Conservation (phyloP, 2,329 filamentous ascomycete genomes). For the Botrytis fabae region DNA sequence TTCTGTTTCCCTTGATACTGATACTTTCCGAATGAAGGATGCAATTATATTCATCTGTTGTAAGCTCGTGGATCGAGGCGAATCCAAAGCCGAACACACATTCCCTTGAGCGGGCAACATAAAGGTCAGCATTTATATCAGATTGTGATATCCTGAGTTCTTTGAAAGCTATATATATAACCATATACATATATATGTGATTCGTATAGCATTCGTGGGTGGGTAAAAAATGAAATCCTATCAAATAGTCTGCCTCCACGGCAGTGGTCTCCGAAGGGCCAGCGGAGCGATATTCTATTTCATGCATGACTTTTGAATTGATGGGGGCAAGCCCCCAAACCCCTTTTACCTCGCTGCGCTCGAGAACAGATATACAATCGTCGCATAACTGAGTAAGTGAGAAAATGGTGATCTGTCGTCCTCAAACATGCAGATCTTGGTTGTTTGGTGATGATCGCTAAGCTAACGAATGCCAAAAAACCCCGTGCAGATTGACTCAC, state of each 20-base stretch:
- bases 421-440: neutral
- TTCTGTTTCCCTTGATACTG: neutral
- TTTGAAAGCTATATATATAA: neutral
- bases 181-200: neutral
- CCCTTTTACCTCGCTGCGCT: neutral
- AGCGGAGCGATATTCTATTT: neutral
- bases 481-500: neutral
- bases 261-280: neutral
- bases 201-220: neutral
- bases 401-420: neutral
- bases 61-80: too few species aligned
- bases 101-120: neutral
- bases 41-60: neutral
- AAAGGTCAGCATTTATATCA: neutral
- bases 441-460: neutral
- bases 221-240: neutral
- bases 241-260: neutral
- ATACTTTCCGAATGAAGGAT: neutral
- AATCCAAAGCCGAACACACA: neutral
- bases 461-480: neutral
- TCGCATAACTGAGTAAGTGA: neutral
- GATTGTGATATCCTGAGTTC: neutral
- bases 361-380: neutral
- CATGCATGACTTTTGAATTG: neutral
- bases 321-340: neutral